phyloP scores from a whole-genome alignment of 1,284 basidiomycete genomes.

The Austropuccinia psidii region DNA sequence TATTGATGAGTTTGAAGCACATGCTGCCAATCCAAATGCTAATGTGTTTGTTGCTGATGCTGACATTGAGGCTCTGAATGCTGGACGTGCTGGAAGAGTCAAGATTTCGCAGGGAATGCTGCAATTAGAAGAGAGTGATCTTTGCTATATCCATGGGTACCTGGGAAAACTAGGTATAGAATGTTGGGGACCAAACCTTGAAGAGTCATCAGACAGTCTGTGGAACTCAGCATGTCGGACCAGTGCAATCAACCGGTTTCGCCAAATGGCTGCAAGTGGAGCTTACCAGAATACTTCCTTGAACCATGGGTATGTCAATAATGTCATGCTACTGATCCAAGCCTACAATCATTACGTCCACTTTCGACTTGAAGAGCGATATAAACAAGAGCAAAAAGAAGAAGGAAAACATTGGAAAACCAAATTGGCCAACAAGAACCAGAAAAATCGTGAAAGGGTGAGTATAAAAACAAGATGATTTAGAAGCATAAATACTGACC shows the following conservation, averaged over 20 bases:
- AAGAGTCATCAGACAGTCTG: background rate
- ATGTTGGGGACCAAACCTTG: slow-evolving; percentile 6
- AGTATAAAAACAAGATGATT: no score
- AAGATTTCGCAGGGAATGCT: no score
- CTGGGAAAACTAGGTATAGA: background rate
- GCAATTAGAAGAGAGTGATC: no score
- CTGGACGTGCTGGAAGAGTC: no score
- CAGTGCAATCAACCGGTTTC: background rate
- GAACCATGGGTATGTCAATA: background rate
- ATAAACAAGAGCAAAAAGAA: slow-evolving; percentile 9
- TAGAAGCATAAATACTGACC: no score
- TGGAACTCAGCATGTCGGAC: background rate
- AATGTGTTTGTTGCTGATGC: no score
- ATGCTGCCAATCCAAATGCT: no score
- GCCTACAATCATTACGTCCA: slow-evolving; percentile 24
- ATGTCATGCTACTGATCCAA: background rate
- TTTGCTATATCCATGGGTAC: background rate
- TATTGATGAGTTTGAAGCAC: no score
- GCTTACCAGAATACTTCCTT: slow-evolving; percentile 12
- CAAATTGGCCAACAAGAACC: background rate
- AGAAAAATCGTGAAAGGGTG: background rate
- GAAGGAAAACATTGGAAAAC: background rate
- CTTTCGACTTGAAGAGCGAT: background rate
- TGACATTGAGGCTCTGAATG: no score
- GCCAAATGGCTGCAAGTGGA: background rate